phyloP scores from a whole-genome alignment of 2,329 filamentous ascomycete species.

The Plectosphaerella plurivora region DNA sequence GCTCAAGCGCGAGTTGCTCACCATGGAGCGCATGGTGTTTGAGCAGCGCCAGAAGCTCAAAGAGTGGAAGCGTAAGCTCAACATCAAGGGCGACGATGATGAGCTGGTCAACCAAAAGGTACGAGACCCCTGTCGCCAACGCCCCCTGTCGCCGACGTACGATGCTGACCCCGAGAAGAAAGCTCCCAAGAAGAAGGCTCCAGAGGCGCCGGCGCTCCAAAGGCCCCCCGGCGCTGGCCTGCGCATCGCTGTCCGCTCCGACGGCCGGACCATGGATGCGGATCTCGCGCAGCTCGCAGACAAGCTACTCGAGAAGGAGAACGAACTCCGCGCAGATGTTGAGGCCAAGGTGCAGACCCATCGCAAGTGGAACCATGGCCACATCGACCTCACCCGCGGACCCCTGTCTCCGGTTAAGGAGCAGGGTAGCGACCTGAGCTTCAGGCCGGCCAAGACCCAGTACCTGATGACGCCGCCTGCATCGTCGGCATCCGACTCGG shows the following conservation, averaged over 20 bases:
- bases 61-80: conserved; percentile 80
- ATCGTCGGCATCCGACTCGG: conserved; percentile 45
- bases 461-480: conserved; percentile 64
- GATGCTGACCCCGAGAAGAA: conserved; percentile 22
- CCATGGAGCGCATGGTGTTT: conserved; percentile 73
- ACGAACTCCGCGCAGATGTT: conserved; percentile 75
- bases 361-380: conserved; percentile 84
- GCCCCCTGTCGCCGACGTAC: conserved; percentile 19
- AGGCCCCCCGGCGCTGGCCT: conserved; percentile 55
- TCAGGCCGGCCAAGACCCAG: conserved; percentile 68
- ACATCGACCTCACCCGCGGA: conserved; percentile 80
- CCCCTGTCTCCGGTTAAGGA: conserved; percentile 77
- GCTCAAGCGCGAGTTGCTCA: conserved; percentile 71
- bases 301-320: conserved; percentile 74
- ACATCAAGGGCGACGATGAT: conserved; percentile 90
- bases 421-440: conserved; percentile 55
- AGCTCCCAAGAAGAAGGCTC: conserved; percentile 68
- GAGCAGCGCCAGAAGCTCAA: conserved; percentile 78
- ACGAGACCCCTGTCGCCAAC: conserved; percentile 11
- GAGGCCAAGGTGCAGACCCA: conserved; percentile 85
- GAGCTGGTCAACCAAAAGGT: conserved; percentile 94
- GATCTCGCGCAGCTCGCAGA: conserved; percentile 77
- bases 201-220: conserved; percentile 56
- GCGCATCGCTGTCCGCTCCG: conserved; percentile 65
- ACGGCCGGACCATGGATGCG: conserved; percentile 68